Evolutionary conservation across 129 eudicot genomes (phyloP).

Genomic region (Lactuca sativa): DNA sequence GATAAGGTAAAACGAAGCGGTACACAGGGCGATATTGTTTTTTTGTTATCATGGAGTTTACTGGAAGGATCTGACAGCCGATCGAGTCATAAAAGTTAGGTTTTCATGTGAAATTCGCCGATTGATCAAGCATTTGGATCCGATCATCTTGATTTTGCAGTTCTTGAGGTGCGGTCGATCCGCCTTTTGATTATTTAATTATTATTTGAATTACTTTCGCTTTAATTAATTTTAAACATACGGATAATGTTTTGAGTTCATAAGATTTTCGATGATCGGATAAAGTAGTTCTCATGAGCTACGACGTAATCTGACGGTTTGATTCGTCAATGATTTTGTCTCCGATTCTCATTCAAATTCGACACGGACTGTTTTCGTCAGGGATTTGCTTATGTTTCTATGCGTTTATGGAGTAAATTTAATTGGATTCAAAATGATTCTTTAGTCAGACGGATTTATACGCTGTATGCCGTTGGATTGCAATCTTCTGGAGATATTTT

Average conservation of each 20-base stretch:
- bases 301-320: not conserved
- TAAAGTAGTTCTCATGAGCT: constrained; percentile 10
- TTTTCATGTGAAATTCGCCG: constrained; percentile 4
- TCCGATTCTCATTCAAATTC: constrained; percentile 9
- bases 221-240: not conserved
- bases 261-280: constrained; percentile 27
- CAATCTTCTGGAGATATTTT: constrained; percentile 9
- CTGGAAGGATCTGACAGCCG: constrained; percentile 30
- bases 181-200: not conserved
- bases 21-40: not conserved
- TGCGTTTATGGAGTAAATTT: not conserved
- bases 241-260: not conserved
- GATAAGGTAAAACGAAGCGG: constrained; percentile 21
- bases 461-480: constrained; percentile 24
- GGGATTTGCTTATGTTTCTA: not conserved
- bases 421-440: not conserved
- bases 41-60: constrained; percentile 18
- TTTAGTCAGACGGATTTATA: not conserved
- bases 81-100: constrained; percentile 25
- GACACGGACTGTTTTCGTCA: constrained; percentile 1
- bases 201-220: not conserved
- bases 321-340: not conserved
- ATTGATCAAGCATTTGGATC: constrained; percentile 33
- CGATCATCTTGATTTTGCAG: constrained; percentile 36
- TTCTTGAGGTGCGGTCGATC: constrained; percentile 40